phyloP scores from a whole-genome alignment of 768 basidiomycete genomes.

The Tylopilus cervinicoccineus region DNA sequence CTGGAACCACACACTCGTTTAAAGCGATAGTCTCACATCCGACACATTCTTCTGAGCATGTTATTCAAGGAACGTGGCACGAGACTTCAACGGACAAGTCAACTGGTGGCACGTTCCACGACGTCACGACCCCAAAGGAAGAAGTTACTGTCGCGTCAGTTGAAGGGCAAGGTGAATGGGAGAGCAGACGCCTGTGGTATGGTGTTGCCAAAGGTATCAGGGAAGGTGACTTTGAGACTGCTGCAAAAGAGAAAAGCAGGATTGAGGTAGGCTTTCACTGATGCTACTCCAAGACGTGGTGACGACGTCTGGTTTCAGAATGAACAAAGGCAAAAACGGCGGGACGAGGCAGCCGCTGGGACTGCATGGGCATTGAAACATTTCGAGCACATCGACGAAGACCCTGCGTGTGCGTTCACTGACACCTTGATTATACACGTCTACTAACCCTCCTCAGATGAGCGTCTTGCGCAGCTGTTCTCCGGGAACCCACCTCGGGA shows the following conservation, averaged over 20 bases:
- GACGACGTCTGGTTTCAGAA: conserved; percentile 51
- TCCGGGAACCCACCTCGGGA: conserved; percentile 67
- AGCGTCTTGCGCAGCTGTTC: conserved; percentile 57
- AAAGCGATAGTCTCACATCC: conserved; percentile 71
- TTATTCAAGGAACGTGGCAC: conserved; percentile 82
- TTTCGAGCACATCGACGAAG: conserved; percentile 65
- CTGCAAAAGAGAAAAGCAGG: conserved; percentile 80
- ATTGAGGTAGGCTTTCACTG: conserved; percentile 65
- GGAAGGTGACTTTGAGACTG: conserved; percentile 89
- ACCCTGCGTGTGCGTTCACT: conserved; percentile 62
- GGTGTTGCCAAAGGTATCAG: conserved; percentile 88
- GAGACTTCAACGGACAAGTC: conserved; percentile 50
- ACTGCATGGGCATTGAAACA: conserved; percentile 74
- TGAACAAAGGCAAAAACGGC: conserved; percentile 84
- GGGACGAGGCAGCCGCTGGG: conserved; percentile 73
- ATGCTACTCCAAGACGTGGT: background rate
- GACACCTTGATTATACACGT: background rate
- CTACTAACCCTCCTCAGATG: conserved; percentile 37
- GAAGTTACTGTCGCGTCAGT: conserved; percentile 65
- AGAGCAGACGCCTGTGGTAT: conserved; percentile 83
- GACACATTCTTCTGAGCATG: conserved; percentile 40
- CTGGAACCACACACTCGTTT: conserved; percentile 90
- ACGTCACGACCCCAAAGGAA: conserved; percentile 69
- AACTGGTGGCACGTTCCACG: conserved; percentile 61
- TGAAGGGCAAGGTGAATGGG: conserved; percentile 72